Base-by-base conservation (phyloP, 1,139 yeast species). In the Sugiyamaella sp. region DNA sequence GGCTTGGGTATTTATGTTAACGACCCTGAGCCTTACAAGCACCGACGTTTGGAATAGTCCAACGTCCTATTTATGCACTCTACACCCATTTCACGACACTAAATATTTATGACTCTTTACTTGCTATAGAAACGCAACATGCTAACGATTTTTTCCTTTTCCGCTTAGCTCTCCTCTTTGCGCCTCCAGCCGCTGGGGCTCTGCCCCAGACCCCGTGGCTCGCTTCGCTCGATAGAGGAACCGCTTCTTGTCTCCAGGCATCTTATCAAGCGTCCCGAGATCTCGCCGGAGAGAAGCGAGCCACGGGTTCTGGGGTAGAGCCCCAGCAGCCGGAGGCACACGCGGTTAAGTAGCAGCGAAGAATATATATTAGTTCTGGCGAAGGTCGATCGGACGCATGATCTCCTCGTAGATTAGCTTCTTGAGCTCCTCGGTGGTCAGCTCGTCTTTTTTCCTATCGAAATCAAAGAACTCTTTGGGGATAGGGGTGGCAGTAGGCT, bases 381-480 rank as follows among this genome's bases (percentile, higher is more conserved):
- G 48, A 17, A 33, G 46, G 12, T 42, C 46, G 17, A 52, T 43
- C 4, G 60, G 57, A 52, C 58, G 54, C 71, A 70, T 74, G 55
- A 83, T 79, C 66, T 85, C 91, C 29, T 82, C 79, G 71, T 82
- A 87, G 53, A 89, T 73, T 73, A 87, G 72, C 57, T 75, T 73
- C 72, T 90, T 89, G 63, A 91, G 75, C 61, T 89, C 93, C 44
- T 79, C 81, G 53, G 86, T 75, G 32, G 82, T 78, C 60, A 91
- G 75, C 52, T 84, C 84, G 52, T 86, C 89, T 68, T 87, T 87
- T 58, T 80, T 76, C 61, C 80, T 77, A 67, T 93, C 97, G 65
- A 89, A 91, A 59, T 84, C 87, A 71, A 93, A 91, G 67, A 90
- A 89, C 55, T 82, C 84, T 32, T 80, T 81, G 1, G 93, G 86